Conservation (phyloP, 352 stramenopile genomes). For the Lagenidium giganteum region DNA sequence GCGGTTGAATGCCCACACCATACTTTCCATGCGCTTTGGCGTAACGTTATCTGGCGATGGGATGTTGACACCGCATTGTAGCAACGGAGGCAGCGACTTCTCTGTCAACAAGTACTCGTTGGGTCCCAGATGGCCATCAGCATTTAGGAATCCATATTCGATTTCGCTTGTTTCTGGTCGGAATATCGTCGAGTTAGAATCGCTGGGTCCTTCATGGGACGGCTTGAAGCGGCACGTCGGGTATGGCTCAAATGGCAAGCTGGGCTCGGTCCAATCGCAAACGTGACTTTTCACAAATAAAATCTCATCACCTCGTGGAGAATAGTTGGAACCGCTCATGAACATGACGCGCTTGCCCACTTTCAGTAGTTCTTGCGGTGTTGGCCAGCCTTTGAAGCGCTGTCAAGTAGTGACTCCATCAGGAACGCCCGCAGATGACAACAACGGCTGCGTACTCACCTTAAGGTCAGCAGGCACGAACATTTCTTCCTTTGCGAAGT, state of each 20-base stretch:
- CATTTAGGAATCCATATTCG: slow-evolving; percentile 67
- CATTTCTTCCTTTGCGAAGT: slow-evolving; percentile 46
- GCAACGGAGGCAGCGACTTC: slow-evolving; percentile 33
- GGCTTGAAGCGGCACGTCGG: slow-evolving; percentile 44
- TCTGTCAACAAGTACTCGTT: slow-evolving; percentile 59
- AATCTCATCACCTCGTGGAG: slow-evolving; percentile 34
- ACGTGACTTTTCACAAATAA: slow-evolving; percentile 58
- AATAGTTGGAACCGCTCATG: slow-evolving; percentile 57
- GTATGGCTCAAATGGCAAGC: slow-evolving; percentile 38
- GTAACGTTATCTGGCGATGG: slow-evolving; percentile 70
- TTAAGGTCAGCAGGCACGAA: slow-evolving; percentile 41
- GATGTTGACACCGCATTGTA: slow-evolving; percentile 58
- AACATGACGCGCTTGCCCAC: slow-evolving; percentile 60
- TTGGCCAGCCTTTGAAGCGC: too few relatives aligned
- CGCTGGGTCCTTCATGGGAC: slow-evolving; percentile 23
- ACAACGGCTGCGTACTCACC: too few relatives aligned
- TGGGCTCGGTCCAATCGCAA: slow-evolving; percentile 59
- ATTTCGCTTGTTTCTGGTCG: slow-evolving; percentile 74
- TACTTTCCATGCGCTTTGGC: slow-evolving; percentile 58
- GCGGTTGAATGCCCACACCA: slow-evolving; percentile 43
- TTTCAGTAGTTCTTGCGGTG: slow-evolving; percentile 38
- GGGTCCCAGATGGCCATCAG: slow-evolving; percentile 41
- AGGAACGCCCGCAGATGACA: too few relatives aligned
- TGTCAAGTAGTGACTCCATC: too few relatives aligned
- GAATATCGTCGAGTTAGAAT: slow-evolving; percentile 47